Base-by-base conservation (phyloP, 2,329 filamentous ascomycete species). In the Ceratocystis cacaofunesta region DNA sequence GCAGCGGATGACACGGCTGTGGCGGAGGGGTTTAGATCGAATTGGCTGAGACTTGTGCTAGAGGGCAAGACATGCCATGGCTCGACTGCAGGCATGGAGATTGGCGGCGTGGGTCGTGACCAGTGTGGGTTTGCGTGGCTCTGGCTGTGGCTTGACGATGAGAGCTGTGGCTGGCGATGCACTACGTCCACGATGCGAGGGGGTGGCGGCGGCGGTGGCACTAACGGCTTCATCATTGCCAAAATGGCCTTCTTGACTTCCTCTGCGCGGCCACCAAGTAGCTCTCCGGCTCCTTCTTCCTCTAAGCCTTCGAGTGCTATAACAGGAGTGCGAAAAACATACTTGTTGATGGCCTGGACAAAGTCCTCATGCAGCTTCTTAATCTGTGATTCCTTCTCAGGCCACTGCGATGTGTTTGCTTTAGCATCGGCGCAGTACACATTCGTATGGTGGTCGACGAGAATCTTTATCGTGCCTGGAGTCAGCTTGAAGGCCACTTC, bases 401-500 rank as follows among this genome's bases (percentile, higher is more conserved):
- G 86, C 94, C 94, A 99, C 76, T 90, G 86, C 80, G 91, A 95
- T 62, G 90, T 95, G 75, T 82, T 90, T 71, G 91, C 90, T 70
- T 90, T 89, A 72, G 89, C 87, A 75, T 99, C 90, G 72, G 92
- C 83, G 71, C 90, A 95, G 80, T 95, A 92, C 71, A 97, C 83
- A 69, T 96, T 90, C 80, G 94, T 92, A 83, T 99, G 94, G 76
- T 95, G 95, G 75, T 96, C 90, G 74, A 96, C 87, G 69, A 99
- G 84, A 63, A 89, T 79, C 72, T 96, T 91, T 77, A 99, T 99
- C 68, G 92, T 91, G 74, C 97, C 94, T 67, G 87, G 84, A 28
- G 92, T 97, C 72, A 99, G 83, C 83, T 99, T 99, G 83, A 92
- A 97, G 70, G 92, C 94, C 72, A 99, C 91, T 79, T 97, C 94